Percentiles rank a stretch among this genome's conserved stretches.
phyloP scores from a whole-genome alignment of 83 land plant species.

The Diphasiastrum complanatum region DNA sequence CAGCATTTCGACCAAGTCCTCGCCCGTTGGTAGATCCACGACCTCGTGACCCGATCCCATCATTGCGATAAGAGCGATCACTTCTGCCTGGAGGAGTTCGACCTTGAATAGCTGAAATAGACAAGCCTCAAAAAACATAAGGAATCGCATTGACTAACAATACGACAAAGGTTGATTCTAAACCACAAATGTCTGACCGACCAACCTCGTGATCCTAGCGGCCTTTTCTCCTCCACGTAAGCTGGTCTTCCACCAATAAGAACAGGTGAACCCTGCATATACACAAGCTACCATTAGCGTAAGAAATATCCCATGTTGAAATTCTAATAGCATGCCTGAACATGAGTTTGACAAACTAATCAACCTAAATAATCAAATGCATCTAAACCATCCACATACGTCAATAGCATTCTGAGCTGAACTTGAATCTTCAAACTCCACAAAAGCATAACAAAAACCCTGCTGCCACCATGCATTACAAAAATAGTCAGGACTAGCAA shows the following conservation, averaged over 20 bases:
- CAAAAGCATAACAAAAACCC: constrained; percentile 45
- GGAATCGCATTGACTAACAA: no score
- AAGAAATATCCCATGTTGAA: background rate
- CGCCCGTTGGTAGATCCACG: no score
- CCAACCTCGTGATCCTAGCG: no score
- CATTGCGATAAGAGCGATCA: no score
- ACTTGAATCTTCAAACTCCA: constrained; percentile 40
- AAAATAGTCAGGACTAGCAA: background rate
- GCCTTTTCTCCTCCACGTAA: constrained; percentile 49
- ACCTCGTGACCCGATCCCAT: no score
- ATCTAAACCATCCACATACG: constrained; percentile 16
- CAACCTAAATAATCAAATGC: background rate
- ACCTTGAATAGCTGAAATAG: no score
- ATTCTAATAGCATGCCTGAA: background rate
- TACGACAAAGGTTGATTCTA: no score
- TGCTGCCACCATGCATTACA: constrained; percentile 17
- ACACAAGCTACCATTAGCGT: background rate
- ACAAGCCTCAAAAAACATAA: no score
- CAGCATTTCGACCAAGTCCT: no score
- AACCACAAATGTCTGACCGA: no score
- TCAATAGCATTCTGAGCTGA: constrained; percentile 39
- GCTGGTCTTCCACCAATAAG: constrained; percentile 44
- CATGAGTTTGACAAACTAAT: background rate
- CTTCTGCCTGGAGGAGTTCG: no score
- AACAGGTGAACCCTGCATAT: constrained; percentile 49